These are phyloP conservation scores for Globisporangium solare DNA, from an alignment of 352 stramenopile genomes.

Conservation along the genomic window DNA sequence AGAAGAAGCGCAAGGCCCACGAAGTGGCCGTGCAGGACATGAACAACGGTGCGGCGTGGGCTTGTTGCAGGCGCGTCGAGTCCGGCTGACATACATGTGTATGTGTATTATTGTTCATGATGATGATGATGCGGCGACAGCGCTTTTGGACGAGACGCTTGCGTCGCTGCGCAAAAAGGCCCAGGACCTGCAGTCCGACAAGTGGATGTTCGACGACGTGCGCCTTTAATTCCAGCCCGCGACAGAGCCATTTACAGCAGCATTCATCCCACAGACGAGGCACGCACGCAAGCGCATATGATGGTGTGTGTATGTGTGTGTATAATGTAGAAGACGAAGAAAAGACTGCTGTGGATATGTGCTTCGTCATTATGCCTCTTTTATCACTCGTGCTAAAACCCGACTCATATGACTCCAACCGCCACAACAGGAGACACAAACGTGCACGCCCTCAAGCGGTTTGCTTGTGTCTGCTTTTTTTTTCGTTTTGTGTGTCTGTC, in stretches of 20 bases:
- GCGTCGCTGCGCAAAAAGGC: slow-evolving; percentile 44
- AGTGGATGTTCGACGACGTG: slow-evolving; percentile 74
- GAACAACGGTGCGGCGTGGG: slow-evolving; percentile 32
- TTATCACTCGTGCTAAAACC: too few species aligned
- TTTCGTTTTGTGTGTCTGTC: not conserved
- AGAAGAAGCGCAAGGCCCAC: slow-evolving; percentile 50
- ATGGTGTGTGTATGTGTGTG: too few species aligned
- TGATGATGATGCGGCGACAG: slow-evolving; percentile 14
- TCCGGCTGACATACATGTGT: not conserved
- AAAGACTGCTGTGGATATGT: too few species aligned
- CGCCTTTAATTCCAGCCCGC: slow-evolving; percentile 25
- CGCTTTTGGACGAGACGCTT: slow-evolving; percentile 53
- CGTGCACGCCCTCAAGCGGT: too few species aligned
- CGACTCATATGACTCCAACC: too few species aligned
- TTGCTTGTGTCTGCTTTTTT: not conserved
- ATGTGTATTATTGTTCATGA: not conserved
- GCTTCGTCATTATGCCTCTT: too few species aligned
- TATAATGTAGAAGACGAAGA: too few species aligned
- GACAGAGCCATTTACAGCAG: too few species aligned
- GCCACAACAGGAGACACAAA: too few species aligned
- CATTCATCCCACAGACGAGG: too few species aligned
- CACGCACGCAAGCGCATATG: too few species aligned
- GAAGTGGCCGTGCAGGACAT: slow-evolving; percentile 38
- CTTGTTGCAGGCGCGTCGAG: not conserved
- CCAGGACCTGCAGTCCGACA: slow-evolving; percentile 55